Base-by-base conservation (phyloP, 208 protist genomes). In the Naegleria gruberi region DNA sequence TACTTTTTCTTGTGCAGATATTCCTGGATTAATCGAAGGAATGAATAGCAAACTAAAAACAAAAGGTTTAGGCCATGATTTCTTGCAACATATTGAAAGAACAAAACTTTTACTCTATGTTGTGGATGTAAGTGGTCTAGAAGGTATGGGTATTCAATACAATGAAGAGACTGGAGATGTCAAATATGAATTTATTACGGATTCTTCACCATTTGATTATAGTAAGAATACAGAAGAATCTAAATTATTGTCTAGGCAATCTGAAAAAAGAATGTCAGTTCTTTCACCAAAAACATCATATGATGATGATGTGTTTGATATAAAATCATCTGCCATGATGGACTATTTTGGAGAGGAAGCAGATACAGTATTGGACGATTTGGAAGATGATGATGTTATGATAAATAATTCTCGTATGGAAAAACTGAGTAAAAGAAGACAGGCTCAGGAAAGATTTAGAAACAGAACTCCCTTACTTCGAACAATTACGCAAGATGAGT, bases 21-120 rank as follows among this genome's bases (percentile, higher is more conserved):
- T 97, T 37, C 97, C 97, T 34, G 95, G 96, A 10, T 94, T 98
- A 37, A 97, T 97, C 90, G 96, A 97, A 90, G 97, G 96, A 40
- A 96, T 96, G 34, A 47, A 92, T 41, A 96, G 95, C 90, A 95
- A 97, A 90, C 95, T 97, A 90, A 77, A 30, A 77, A 40, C n/a
- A 2, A 77, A 8, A 19, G 96, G 96, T 1, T 92, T 97, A 0
- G 96, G 96, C 0, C 95, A 98, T 89, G 94, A 95, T 90, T 98
- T 98, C 91, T 93, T 98, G 89, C 95, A 95, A 47, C 97, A 98
- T 87, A 94, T 97, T 15, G 95, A 97, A 94, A 95, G 97, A 7
- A 97, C 95, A 12, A 94, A 97, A 77, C 19, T 91, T n/a, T 42
- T 91, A 6, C 37, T 40, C 30, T 55, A 55, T 34, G 82, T 87